Base-by-base conservation (phyloP, 2,329 filamentous ascomycete genomes). In the Endoconidiophora laricicola region DNA sequence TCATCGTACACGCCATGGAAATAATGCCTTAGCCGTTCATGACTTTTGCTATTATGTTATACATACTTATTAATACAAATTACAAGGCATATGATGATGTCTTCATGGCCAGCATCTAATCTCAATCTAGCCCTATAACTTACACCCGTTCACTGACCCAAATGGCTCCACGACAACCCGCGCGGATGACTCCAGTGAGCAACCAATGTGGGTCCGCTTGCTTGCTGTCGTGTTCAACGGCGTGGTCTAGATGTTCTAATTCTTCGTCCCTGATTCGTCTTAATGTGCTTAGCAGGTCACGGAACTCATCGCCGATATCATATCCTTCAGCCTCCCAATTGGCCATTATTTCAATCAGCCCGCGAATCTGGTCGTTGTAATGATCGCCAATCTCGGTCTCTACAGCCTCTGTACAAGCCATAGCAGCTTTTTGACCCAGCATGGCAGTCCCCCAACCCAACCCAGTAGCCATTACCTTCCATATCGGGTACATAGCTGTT, bases 381-480 rank as follows among this genome's bases (percentile, higher is more conserved):
- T 98, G 91, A 24, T 79, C 79, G 2, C 91, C 91, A 55, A 98
- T 98, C 69, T 96, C 91, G 5, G 90, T 98, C 71, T 98, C 91
- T 1, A 98, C 90, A 1, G 91, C 91, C 66, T 98, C 91, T 0
- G 91, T 96, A 63, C 91, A 98, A 10, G 91, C 91, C 91, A 98
- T 98, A 36, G 91, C 90, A 2, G 90, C 88, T 66, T 96, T 87
- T 45, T 86, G 77, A 1, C 91, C 88, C 73, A 98, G 74, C 40
- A 91, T 67, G 0, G 84, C 91, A 0, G 91, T 98, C 3, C 77
- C 74, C 87, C 91, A 95, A 16, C 91, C 91, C 6, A 98, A 66
- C 0, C 81, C 77, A 0, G 83, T 81, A 1, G 91, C 85, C 9
- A 88, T 78, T 6, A 79, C 71, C 41, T 81, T 78, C 91, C 91